Evolutionary conservation across 306 rosid species (phyloP).

Genomic region (Dalbergia oliveri): DNA sequence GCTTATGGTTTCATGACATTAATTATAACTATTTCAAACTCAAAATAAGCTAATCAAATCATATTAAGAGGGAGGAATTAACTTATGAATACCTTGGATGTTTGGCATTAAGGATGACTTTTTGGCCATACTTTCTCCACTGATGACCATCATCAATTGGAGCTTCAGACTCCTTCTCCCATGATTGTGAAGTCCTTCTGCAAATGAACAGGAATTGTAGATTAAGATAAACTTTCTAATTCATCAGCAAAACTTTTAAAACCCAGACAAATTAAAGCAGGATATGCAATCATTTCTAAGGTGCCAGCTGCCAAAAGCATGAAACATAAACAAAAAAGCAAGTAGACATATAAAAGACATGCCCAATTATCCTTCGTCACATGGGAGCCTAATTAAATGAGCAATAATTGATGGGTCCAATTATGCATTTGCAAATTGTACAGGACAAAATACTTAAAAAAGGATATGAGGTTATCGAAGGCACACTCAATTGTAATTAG

Average conservation of each 20-base stretch:
- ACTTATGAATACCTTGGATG: conserved; percentile 55
- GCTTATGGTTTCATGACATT: no score
- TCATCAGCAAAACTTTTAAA: not conserved
- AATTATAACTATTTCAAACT: no score
- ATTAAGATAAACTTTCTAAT: conserved; percentile 24
- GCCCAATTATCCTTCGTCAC: not conserved
- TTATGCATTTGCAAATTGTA: not conserved
- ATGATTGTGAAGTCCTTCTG: conserved; percentile 59
- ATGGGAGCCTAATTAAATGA: not conserved
- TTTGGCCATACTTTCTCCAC: conserved; percentile 91
- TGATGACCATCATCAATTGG: conserved; percentile 66
- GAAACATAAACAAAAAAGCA: not conserved
- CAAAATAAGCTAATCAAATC: not conserved
- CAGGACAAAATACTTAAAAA: not conserved
- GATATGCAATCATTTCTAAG: conserved; percentile 8
- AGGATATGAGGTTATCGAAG: not conserved
- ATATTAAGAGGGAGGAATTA: no score
- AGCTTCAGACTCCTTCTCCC: conserved; percentile 52
- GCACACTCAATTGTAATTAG: not conserved
- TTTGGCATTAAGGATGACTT: conserved; percentile 51
- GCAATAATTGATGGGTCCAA: conserved; percentile 53
- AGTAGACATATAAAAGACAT: not conserved
- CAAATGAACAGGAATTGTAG: conserved; percentile 12
- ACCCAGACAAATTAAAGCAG: not conserved
- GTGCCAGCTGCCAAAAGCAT: not conserved